phyloP scores from a whole-genome alignment of 1,284 basidiomycete species.

The Pseudozyma sp. region DNA sequence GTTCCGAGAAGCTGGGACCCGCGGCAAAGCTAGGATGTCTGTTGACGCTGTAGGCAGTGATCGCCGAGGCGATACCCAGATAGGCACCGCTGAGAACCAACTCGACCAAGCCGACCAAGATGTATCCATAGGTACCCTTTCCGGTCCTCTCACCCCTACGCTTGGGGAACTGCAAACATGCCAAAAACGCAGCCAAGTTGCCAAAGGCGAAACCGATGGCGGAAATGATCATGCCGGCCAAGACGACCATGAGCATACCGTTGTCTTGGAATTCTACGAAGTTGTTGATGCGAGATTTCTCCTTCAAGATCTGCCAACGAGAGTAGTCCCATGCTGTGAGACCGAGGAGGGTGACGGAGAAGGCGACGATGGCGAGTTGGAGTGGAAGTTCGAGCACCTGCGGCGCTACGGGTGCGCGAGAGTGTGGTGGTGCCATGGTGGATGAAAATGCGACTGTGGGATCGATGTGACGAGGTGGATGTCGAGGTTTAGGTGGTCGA shows the following conservation, averaged over 20 bases:
- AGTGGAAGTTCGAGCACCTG: constrained; percentile 57
- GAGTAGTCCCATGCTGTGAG: constrained; percentile 47
- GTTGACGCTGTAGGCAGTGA: constrained; percentile 50
- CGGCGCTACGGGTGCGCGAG: constrained; percentile 40
- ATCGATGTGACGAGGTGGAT: too few relatives aligned
- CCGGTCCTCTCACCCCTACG: constrained; percentile 54
- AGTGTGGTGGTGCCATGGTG: constrained; percentile 41
- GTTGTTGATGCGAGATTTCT: constrained; percentile 30
- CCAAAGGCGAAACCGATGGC: constrained; percentile 50
- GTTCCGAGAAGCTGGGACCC: constrained; percentile 42
- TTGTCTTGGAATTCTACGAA: constrained; percentile 50
- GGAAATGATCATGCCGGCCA: constrained; percentile 45
- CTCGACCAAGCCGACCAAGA: constrained; percentile 49
- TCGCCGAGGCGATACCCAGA: constrained; percentile 45
- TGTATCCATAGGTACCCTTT: constrained; percentile 55
- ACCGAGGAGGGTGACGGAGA: constrained; percentile 53
- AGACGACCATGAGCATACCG: constrained; percentile 49
- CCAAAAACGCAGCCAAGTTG: constrained; percentile 43
- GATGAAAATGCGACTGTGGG: background rate
- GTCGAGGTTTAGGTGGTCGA: too few relatives aligned
- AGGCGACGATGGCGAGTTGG: constrained; percentile 50
- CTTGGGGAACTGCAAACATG: constrained; percentile 54
- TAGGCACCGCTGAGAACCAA: constrained; percentile 48
- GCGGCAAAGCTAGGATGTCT: constrained; percentile 30
- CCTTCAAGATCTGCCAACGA: constrained; percentile 30